These are phyloP conservation scores for Microsporum ferrugineum DNA, from an alignment of 2,329 filamentous ascomycete genomes.

Conservation along the genomic window DNA sequence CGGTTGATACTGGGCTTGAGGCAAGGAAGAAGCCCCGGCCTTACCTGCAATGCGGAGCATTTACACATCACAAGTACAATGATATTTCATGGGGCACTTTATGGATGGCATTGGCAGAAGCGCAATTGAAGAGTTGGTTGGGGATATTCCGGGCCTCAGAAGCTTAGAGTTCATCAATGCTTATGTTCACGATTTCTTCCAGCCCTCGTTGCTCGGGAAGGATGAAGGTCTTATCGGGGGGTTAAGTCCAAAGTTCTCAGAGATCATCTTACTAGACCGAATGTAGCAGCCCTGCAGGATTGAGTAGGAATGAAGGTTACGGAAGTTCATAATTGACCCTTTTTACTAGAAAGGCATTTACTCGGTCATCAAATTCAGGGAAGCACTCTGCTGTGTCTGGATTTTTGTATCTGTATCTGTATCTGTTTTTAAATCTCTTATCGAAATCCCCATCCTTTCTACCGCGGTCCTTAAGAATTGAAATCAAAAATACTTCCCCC, in stretches of 20 bases:
- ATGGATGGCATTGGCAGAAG: slow-evolving; percentile 5
- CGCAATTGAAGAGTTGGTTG: neutral
- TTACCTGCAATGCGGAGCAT: slow-evolving; percentile 13
- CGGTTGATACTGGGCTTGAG: slow-evolving; percentile 10
- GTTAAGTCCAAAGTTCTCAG: neutral
- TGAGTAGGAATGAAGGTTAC: too few relatives aligned
- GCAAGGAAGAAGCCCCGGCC: slow-evolving; percentile 11
- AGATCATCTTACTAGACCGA: neutral
- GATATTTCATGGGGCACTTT: slow-evolving; percentile 14
- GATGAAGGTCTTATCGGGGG: slow-evolving; percentile 3
- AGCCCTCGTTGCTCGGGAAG: neutral
- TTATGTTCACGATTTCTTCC: slow-evolving; percentile 4
- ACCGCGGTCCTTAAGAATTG: neutral
- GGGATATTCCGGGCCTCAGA: neutral
- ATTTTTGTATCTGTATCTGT: neutral
- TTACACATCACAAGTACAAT: slow-evolving; percentile 10
- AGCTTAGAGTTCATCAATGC: neutral
- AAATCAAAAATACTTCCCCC: neutral
- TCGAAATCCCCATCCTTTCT: neutral
- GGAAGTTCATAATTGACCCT: neutral
- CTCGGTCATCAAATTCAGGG: neutral
- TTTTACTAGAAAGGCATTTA: neutral
- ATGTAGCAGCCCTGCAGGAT: neutral
- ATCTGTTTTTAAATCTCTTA: neutral
- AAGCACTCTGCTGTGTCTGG: neutral